phyloP scores from a whole-genome alignment of 225 moss, liverwort and hornwort species.

The Ulota crispa region DNA sequence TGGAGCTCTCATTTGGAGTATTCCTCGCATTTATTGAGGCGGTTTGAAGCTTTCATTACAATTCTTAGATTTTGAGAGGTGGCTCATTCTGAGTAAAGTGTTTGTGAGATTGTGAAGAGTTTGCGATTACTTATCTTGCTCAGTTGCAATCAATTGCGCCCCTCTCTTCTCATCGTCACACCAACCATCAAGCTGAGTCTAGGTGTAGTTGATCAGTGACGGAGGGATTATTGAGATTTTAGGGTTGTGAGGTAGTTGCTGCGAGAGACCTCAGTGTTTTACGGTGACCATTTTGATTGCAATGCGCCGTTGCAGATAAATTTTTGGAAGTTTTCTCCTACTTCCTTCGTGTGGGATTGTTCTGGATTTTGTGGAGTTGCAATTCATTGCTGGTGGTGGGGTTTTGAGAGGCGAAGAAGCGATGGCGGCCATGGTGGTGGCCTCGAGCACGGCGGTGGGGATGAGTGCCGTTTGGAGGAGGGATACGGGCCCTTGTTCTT shows the following conservation, averaged over 20 bases:
- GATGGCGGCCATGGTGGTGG: constrained; percentile 46
- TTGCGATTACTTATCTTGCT: background rate
- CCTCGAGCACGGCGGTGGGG: constrained; percentile 25
- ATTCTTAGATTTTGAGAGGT: background rate
- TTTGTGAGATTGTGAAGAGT: background rate
- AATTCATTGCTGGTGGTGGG: background rate
- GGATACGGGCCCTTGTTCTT: constrained; percentile 25
- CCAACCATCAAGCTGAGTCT: background rate
- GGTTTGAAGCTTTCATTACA: background rate
- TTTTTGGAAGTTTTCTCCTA: background rate
- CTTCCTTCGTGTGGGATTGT: background rate
- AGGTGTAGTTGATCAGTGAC: background rate
- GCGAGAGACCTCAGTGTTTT: background rate
- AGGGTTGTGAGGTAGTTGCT: background rate
- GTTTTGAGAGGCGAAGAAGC: constrained; percentile 15
- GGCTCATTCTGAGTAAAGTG: background rate
- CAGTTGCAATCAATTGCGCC: background rate
- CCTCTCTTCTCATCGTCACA: background rate
- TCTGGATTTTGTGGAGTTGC: constrained; percentile 3
- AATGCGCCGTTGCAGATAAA: background rate
- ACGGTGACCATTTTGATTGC: background rate
- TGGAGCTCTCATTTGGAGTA: background rate
- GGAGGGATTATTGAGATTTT: background rate
- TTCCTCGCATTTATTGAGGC: background rate
- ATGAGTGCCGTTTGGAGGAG: constrained; percentile 16